These are phyloP conservation scores for Claviceps purpurea DNA, from an alignment of 2,329 filamentous ascomycete genomes.

Conservation along the genomic window DNA sequence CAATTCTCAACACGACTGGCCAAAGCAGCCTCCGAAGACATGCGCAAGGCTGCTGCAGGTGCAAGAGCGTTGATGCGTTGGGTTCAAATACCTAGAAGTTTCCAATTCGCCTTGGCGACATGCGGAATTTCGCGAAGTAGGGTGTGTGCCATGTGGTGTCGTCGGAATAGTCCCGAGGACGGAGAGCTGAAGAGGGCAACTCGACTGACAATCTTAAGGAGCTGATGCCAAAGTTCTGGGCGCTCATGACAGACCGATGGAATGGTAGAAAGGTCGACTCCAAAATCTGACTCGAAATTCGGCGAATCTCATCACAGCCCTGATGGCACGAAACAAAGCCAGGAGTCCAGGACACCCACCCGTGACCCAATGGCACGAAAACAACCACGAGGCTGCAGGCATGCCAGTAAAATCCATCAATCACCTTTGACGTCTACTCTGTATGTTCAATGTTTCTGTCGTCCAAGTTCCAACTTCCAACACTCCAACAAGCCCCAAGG, in stretches of 20 bases:
- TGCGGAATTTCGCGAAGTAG: neutral
- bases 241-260: too few species aligned
- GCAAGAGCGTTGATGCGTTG: neutral
- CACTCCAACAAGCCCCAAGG: neutral
- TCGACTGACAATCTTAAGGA: neutral
- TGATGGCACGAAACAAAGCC: too few species aligned
- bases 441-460: neutral
- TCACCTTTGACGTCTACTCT: neutral
- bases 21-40: neutral
- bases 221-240: neutral
- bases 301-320: too few species aligned
- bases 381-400: too few species aligned
- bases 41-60: neutral
- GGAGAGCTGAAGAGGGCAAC: neutral
- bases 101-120: neutral
- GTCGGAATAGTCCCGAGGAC: neutral
- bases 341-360: too few species aligned
- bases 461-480: too few species aligned
- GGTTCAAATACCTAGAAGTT: neutral
- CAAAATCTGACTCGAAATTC: too few species aligned
- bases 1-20: neutral
- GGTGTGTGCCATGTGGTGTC: neutral
- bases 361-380: too few species aligned
- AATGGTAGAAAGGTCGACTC: too few species aligned
- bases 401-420: neutral